Evolutionary conservation across 2,329 filamentous ascomycete genomes (phyloP), one percentile per base, ranked within the genome.

Genomic region (Harringtonia aguacate): DNA sequence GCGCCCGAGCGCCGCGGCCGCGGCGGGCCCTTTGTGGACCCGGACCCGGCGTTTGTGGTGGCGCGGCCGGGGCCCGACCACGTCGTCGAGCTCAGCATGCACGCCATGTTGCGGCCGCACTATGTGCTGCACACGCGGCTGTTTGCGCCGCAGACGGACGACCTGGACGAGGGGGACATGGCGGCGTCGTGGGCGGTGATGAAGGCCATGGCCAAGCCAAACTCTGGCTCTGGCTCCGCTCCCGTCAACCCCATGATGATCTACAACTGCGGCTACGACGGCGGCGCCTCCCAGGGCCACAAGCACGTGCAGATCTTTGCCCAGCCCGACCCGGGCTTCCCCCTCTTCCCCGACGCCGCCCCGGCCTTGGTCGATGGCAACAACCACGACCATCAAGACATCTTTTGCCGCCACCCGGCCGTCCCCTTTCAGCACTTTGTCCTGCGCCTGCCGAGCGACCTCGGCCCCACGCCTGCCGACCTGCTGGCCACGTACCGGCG

Each of bases 281-380:
- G 61, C 40, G 67, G 66, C 17, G 61, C 57, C 2, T 64, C 60
- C 14, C 60, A 66, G 44, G 63, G 64, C 4, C 66, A 70, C 51
- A 69, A 69, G 49, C 66, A 69, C 52, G 53, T 68, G 46, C 66
- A 69, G 46, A 44, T 68, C 2, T 59, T 68, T 39, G 61, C 58
- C 0, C 52, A 55, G 40, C 62, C 63, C 21, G 24, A 43, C 8
- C 53, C 48, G 13, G 48, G 48, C 4, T 54, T 54, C 22, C 29
- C 27, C 2, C 46, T 53, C 13, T 60, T 58, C 24, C 54, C 56
- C 12, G 52, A 50, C 30, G 28, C 20, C 12, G 14, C 24, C 3
- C 4, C 22, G 3, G 2, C n/a, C 9, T n/a, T 27, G 14, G 22
- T 39, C 15, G n/a, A 7, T 17, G n/a, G 8, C n/a, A n/a, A n/a